Conservation (phyloP, 2,329 filamentous ascomycete genomes). For the Periglandula ipomoeae region DNA sequence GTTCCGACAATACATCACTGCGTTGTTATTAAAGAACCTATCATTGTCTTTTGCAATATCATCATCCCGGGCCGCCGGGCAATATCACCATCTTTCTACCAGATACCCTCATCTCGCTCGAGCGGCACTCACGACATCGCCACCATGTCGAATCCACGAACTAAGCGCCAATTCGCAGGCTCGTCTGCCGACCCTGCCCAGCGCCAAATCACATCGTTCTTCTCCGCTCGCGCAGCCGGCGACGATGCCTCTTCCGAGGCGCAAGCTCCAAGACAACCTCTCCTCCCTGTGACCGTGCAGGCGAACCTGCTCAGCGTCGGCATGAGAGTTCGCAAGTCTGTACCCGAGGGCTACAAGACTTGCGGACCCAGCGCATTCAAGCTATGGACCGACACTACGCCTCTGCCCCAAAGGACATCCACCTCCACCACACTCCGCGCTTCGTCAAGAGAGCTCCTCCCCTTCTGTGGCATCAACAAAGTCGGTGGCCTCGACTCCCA, state of each 20-base stretch:
- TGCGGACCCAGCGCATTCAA: slow-evolving; percentile 38
- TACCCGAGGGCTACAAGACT: slow-evolving; percentile 91
- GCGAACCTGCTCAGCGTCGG: slow-evolving; percentile 82
- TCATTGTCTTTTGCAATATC: too few species aligned
- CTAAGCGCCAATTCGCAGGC: slow-evolving; percentile 54
- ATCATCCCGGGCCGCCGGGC: not conserved
- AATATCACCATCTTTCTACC: too few species aligned
- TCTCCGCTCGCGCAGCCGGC: slow-evolving; percentile 33
- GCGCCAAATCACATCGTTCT: slow-evolving; percentile 57
- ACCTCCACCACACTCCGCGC: slow-evolving; percentile 14
- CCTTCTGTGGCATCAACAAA: slow-evolving; percentile 74
- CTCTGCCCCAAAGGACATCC: not conserved
- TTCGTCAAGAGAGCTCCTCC: slow-evolving; percentile 54
- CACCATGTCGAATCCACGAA: slow-evolving; percentile 43
- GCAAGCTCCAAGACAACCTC: slow-evolving; percentile 28
- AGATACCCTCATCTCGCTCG: not conserved
- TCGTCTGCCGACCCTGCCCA: slow-evolving; percentile 48
- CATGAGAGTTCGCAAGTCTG: slow-evolving; percentile 88
- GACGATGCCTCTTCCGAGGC: slow-evolving; percentile 19
- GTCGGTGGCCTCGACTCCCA: slow-evolving; percentile 60
- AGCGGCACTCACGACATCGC: not conserved
- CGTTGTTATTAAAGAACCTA: too few species aligned
- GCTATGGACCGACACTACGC: slow-evolving; percentile 35
- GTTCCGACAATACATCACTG: too few species aligned
- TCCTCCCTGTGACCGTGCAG: slow-evolving; percentile 59